Conservation (phyloP, 768 basidiomycete species). For the Pleurotus pulmonarius region DNA sequence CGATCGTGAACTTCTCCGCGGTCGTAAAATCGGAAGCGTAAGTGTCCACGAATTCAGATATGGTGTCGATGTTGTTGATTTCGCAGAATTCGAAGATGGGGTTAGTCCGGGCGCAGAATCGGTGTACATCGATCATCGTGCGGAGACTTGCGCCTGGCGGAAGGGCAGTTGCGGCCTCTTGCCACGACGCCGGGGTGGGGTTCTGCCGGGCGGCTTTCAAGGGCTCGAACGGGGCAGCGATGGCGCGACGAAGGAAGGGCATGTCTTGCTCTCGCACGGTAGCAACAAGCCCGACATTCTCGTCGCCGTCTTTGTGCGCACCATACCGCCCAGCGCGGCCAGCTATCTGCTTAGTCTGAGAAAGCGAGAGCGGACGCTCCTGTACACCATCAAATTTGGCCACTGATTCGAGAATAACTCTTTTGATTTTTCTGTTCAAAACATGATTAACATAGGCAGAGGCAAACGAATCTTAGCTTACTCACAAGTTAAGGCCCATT, state of each 20-base stretch:
- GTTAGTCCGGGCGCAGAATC: slow-evolving; percentile 43
- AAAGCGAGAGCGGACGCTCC: slow-evolving; percentile 49
- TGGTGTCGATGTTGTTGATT: not conserved
- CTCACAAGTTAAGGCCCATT: slow-evolving; percentile 96
- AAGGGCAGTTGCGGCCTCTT: slow-evolving; percentile 29
- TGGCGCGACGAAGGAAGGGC: slow-evolving; percentile 48
- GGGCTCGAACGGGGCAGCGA: slow-evolving; percentile 46
- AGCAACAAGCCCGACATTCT: slow-evolving; percentile 66
- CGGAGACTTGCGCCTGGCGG: slow-evolving; percentile 36
- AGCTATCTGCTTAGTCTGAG: slow-evolving; percentile 91
- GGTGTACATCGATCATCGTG: slow-evolving; percentile 45
- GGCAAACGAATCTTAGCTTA: slow-evolving; percentile 10
- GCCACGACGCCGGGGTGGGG: slow-evolving; percentile 13
- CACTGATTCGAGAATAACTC: slow-evolving; percentile 74
- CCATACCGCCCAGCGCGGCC: slow-evolving; percentile 92
- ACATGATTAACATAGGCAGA: slow-evolving; percentile 2
- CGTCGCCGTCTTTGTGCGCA: slow-evolving; percentile 37
- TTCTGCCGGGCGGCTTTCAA: slow-evolving; percentile 52
- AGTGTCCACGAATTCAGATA: slow-evolving; percentile 42
- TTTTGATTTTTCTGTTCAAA: slow-evolving; percentile 76
- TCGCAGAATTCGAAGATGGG: slow-evolving; percentile 35
- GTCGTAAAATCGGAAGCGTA: slow-evolving; percentile 33
- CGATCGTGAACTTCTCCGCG: slow-evolving; percentile 39
- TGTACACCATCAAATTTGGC: slow-evolving; percentile 58
- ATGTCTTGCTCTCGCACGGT: slow-evolving; percentile 66